Conservation (phyloP, 345 rosid genomes). For the Salix exigua region DNA sequence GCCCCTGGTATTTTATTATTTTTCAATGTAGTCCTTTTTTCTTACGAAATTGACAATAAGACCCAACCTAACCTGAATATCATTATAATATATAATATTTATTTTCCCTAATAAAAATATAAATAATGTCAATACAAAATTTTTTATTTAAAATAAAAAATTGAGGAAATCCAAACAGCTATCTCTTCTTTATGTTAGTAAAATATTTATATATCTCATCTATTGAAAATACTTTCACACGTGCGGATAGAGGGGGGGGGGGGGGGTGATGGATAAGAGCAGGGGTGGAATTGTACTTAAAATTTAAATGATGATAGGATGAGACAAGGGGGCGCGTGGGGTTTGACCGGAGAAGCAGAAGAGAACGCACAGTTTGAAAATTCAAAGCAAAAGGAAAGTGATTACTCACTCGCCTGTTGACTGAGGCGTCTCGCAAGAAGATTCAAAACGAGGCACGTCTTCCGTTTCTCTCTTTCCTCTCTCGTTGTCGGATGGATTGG, state of each 20-base stretch:
- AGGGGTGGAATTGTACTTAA: too few relatives aligned
- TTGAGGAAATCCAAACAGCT: too few relatives aligned
- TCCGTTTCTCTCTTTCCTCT: not conserved
- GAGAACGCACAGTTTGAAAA: slow-evolving; percentile 4
- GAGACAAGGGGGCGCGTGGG: not conserved
- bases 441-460: slow-evolving; percentile 1
- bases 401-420: not conserved
- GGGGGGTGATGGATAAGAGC: not conserved
- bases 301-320: too few relatives aligned
- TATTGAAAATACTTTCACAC: not conserved
- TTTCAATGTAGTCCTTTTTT: not conserved
- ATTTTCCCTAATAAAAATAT: too few relatives aligned
- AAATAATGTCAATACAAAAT: too few relatives aligned
- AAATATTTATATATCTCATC: too few relatives aligned
- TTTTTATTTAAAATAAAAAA: too few relatives aligned
- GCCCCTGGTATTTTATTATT: not conserved
- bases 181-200: too few relatives aligned
- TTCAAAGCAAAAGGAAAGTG: not conserved
- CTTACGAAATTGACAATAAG: not conserved
- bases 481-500: not conserved
- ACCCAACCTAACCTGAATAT: too few relatives aligned
- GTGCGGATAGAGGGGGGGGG: not conserved
- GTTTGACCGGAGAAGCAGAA: not conserved
- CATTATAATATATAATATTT: too few relatives aligned
- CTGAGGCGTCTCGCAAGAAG: not conserved